Base-by-base conservation (phyloP, 2,329 filamentous ascomycete genomes). In the Aspergillus fischeri region DNA sequence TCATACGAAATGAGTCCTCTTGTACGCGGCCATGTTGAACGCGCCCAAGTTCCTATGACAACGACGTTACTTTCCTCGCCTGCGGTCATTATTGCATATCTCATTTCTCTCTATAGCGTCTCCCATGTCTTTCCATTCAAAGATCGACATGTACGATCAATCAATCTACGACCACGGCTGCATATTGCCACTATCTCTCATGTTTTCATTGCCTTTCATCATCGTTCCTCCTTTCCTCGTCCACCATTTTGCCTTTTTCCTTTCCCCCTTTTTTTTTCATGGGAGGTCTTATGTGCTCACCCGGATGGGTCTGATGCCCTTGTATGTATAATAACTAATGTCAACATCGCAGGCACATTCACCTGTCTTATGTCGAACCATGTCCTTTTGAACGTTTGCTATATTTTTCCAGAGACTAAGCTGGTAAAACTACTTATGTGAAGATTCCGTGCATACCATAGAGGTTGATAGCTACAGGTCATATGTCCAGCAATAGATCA, bases 121-220 rank as follows among this genome's bases (percentile, higher is more conserved):
- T 14, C 21, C 24, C 20, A 17, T 47, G 9, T 47, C 44, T 47
- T 25, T 47, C 10, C 41, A 44, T n/a, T 24, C 20, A 47, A 24
- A 14, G 9, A 24, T 47, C 10, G 10, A 21, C 44, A 14, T 47
- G 11, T 24, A 47, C 44, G 44, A 27, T 3, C 44, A 24, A 17
- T 17, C 14, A 7, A 0, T 38, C 27, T 14, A 47, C 44, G 44
- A 24, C n/a, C 21, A 47, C 44, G 44, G 44, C 44, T 47, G 24
- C 21, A 47, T 47, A 24, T 21, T 24, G 10, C 44, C 14, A 17
- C 11, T 11, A 25, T 32, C 47, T 49, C 44, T 47, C 52, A 47
- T 51, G 35, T 52, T 58, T 56, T 52, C 59, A 53, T 57, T 44
- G 24, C 53, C 48, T 44, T 49, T 17, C 44, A 7, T 27, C 44